A percentile compares a stretch with the other conserved stretches of the same genome.
phyloP scores from a whole-genome alignment of 441 rosid species.

The Lepidium campestre region DNA sequence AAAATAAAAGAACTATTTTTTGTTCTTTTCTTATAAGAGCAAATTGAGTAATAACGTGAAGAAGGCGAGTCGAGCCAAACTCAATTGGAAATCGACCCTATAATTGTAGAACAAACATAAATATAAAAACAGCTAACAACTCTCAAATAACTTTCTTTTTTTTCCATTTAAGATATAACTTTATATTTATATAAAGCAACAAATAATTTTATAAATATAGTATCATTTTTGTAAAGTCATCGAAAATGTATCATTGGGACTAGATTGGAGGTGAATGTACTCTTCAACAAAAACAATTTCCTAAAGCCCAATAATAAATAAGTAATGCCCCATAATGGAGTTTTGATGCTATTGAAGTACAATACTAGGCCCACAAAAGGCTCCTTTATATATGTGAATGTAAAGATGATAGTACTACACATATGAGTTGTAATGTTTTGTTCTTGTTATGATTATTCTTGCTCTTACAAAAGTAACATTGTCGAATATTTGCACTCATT shows the following conservation, averaged over 20 bases:
- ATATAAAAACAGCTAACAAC: not conserved
- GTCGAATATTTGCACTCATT: too few relatives aligned
- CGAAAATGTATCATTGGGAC: not conserved
- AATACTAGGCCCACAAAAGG: not conserved
- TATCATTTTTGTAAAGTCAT: not conserved
- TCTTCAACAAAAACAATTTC: not conserved
- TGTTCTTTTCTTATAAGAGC: not conserved
- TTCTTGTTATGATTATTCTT: too few relatives aligned
- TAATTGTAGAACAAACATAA: not conserved
- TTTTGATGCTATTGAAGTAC: not conserved
- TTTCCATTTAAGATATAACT: not conserved
- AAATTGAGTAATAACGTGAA: not conserved
- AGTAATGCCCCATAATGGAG: not conserved
- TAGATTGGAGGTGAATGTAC: not conserved
- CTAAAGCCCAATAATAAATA: not conserved
- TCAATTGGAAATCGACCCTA: not conserved
- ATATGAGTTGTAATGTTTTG: not conserved
- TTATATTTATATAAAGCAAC: not conserved
- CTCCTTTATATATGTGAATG: not conserved
- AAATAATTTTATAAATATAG: not conserved
- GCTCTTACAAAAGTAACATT: too few relatives aligned
- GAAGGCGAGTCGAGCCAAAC: conserved; percentile 12
- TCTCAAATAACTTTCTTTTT: not conserved
- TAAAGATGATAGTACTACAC: not conserved
- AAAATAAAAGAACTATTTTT: too few relatives aligned